Conservation (phyloP, 2,329 filamentous ascomycete species). For the Exophiala mesophila region DNA sequence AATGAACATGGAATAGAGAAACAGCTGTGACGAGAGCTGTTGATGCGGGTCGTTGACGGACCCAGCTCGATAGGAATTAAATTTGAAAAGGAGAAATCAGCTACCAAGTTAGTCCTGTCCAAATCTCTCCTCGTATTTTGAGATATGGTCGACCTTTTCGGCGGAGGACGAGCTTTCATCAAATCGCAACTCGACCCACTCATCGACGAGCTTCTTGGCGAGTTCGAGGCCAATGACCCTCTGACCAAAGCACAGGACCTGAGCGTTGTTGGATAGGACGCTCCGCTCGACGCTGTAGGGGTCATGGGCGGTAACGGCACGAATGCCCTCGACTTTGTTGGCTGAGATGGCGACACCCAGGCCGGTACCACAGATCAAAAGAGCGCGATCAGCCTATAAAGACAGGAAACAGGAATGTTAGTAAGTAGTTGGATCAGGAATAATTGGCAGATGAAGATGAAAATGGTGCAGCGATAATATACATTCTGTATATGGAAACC, state of each 20-base stretch:
- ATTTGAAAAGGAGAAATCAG: too few species aligned
- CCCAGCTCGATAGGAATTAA: too few species aligned
- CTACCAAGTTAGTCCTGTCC: constrained; percentile 14
- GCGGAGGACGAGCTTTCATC: constrained; percentile 62
- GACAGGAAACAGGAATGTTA: too few species aligned
- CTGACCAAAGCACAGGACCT: constrained; percentile 83
- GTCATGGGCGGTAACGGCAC: constrained; percentile 86
- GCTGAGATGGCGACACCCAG: constrained; percentile 83
- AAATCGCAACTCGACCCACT: constrained; percentile 82
- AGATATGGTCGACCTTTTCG: constrained; percentile 51
- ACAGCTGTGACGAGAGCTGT: too few species aligned
- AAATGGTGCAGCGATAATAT: too few species aligned
- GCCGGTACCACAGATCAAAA: constrained; percentile 81
- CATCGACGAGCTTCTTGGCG: constrained; percentile 68
- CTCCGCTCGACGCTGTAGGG: constrained; percentile 77
- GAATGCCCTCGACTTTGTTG: constrained; percentile 78
- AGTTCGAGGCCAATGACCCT: constrained; percentile 76
- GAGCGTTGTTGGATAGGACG: constrained; percentile 77
- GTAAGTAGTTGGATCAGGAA: too few species aligned
- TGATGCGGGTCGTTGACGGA: too few species aligned
- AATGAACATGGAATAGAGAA: too few species aligned
- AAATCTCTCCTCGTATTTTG: constrained; percentile 40
- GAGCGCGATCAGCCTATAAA: constrained; percentile 69
- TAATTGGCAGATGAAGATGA: too few species aligned
- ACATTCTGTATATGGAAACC: too few species aligned